These are phyloP conservation scores for Veloporphyrellus conicus DNA, from an alignment of 1,284 basidiomycete genomes.

Conservation along the genomic window DNA sequence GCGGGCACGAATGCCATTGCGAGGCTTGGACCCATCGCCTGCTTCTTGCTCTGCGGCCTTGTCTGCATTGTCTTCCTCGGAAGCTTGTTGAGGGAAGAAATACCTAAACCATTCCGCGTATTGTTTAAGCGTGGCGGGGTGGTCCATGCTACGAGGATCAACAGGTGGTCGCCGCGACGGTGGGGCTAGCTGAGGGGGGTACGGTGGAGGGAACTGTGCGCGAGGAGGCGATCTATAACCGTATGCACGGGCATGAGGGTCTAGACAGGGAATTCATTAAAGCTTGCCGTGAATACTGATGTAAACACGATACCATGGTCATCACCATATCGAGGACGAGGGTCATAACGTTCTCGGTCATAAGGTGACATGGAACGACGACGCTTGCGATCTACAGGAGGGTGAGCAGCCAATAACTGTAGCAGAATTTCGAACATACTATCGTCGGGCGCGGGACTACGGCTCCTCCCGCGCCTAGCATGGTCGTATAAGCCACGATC, in stretches of 20 bases:
- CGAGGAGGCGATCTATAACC: constrained; percentile 62
- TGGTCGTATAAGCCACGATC: constrained; percentile 60
- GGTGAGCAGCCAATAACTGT: constrained; percentile 10
- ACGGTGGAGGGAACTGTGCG: constrained; percentile 41
- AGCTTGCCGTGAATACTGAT: constrained; percentile 2
- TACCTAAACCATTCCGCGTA: constrained; percentile 89
- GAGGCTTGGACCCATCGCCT: constrained; percentile 70
- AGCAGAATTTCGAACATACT: constrained; percentile 40
- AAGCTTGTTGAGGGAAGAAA: constrained; percentile 70
- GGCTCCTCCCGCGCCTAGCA: constrained; percentile 63
- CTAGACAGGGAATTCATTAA: constrained; percentile 34
- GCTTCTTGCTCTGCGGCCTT: constrained; percentile 78
- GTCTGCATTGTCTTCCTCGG: constrained; percentile 74
- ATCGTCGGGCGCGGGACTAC: constrained; percentile 67
- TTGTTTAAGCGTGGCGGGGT: constrained; percentile 76
- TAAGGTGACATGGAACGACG: constrained; percentile 84
- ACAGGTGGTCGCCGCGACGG: constrained; percentile 55
- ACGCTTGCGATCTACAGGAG: constrained; percentile 62
- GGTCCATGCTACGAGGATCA: constrained; percentile 80
- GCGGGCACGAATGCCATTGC: constrained; percentile 71
- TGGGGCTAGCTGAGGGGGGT: constrained; percentile 39
- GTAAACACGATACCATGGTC: constrained; percentile 57
- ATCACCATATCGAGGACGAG: constrained; percentile 73
- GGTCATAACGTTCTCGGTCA: constrained; percentile 72
- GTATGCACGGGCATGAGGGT: constrained; percentile 60